These are phyloP conservation scores for Nakazawaea pomicola DNA, from an alignment of 805 yeast species.

Conservation along the genomic window DNA sequence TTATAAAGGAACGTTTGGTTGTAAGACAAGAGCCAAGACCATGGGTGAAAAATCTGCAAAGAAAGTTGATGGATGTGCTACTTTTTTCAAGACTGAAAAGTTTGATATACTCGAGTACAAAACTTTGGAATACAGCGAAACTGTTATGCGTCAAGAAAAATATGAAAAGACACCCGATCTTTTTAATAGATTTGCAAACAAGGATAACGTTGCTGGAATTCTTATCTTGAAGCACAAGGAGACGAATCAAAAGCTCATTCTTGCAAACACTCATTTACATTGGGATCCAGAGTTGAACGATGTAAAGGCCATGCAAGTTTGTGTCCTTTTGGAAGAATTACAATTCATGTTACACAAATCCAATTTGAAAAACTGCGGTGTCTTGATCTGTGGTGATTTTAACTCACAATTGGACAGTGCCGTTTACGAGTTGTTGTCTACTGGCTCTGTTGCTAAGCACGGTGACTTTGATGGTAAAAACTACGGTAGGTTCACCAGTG, in stretches of 20 bases:
- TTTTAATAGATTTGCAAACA: constrained; percentile 92
- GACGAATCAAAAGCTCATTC: constrained; percentile 66
- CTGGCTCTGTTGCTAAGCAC: constrained; percentile 76
- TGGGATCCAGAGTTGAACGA: constrained; percentile 98
- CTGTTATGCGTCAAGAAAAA: constrained; percentile 75
- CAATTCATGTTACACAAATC: constrained; percentile 53
- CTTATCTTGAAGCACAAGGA: constrained; percentile 66
- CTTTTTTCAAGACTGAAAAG: constrained; percentile 67
- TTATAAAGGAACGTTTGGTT: constrained; percentile 76
- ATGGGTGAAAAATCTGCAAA: constrained; percentile 76
- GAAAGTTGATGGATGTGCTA: constrained; percentile 98
- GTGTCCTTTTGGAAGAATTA: constrained; percentile 83
- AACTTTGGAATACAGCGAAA: constrained; percentile 75
- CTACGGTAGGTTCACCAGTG: constrained; percentile 87
- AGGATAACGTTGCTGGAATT: constrained; percentile 86
- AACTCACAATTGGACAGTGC: constrained; percentile 86
- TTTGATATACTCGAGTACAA: constrained; percentile 69
- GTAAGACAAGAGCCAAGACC: constrained; percentile 89
- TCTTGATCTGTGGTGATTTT: constrained; percentile 91
- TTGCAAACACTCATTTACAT: constrained; percentile 91
- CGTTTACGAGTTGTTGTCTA: constrained; percentile 83
- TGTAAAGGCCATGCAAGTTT: constrained; percentile 94
- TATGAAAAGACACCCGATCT: constrained; percentile 92
- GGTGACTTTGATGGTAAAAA: constrained; percentile 79
- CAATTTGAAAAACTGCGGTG: constrained; percentile 29